phyloP scores from a whole-genome alignment of 2,329 filamentous ascomycete species.

The Alternaria hordeiaustralica region DNA sequence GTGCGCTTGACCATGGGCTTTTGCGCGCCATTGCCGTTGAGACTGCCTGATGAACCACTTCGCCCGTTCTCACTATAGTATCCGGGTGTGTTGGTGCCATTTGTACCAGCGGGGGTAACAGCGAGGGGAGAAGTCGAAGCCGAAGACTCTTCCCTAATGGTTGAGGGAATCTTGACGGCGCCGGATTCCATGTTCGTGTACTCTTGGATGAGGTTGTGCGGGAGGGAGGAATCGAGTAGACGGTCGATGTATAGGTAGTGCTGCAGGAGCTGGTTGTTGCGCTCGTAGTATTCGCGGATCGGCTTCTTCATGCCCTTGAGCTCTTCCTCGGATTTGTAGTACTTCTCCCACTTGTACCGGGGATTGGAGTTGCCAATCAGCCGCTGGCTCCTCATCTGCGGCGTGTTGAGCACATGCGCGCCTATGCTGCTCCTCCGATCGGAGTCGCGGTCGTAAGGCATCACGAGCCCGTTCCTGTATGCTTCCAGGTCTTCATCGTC shows the following conservation, averaged over 20 bases:
- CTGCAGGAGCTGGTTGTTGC: constrained; percentile 85
- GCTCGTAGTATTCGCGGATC: constrained; percentile 85
- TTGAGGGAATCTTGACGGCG: constrained; percentile 70
- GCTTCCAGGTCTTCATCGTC: constrained; percentile 42
- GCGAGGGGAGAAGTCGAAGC: constrained; percentile 23
- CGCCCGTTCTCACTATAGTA: constrained; percentile 20
- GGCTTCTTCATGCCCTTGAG: constrained; percentile 73
- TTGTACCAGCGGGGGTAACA: constrained; percentile 15
- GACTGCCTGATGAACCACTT: constrained; percentile 5
- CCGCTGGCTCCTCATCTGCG: constrained; percentile 80
- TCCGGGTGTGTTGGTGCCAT: constrained; percentile 20
- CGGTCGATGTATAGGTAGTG: constrained; percentile 94
- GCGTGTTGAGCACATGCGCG: constrained; percentile 56
- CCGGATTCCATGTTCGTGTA: constrained; percentile 71
- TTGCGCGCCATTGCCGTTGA: constrained; percentile 37
- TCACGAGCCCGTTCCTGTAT: constrained; percentile 33
- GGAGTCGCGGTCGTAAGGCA: constrained; percentile 43
- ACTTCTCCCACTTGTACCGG: constrained; percentile 82
- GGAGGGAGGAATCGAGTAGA: constrained; percentile 88
- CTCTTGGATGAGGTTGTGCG: constrained; percentile 88
- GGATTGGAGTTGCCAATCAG: constrained; percentile 90
- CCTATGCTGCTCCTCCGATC: constrained; percentile 52
- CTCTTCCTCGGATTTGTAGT: constrained; percentile 82
- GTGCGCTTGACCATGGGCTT: constrained; percentile 58
- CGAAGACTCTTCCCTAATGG: constrained; percentile 73